Evolutionary conservation across 2,329 filamentous ascomycete genomes (phyloP).

Genomic region (Fusarium nelsonii): DNA sequence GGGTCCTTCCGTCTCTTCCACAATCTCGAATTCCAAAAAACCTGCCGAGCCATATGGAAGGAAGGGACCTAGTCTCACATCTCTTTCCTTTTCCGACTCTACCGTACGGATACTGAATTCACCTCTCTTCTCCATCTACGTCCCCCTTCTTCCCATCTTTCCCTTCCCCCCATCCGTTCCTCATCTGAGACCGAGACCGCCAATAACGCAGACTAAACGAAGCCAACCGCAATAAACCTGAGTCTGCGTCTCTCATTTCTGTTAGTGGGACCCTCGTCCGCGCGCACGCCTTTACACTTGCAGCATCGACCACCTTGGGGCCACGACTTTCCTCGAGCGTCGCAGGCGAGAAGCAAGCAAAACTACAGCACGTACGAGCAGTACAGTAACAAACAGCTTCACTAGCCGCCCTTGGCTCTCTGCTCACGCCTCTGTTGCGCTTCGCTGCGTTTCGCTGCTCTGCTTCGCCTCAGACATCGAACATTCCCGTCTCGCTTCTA

Average conservation of each 20-base stretch:
- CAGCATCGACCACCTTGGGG: slow-evolving; percentile 39
- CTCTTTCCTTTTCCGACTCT: slow-evolving; percentile 3
- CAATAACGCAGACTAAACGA: slow-evolving; percentile 25
- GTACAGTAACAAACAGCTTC: slow-evolving; percentile 20
- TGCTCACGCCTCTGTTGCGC: slow-evolving; percentile 16
- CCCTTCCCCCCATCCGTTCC: slow-evolving; percentile 22
- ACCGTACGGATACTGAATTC: background rate
- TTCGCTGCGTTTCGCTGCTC: background rate
- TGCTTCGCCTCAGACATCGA: slow-evolving; percentile 28
- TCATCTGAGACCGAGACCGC: slow-evolving; percentile 29
- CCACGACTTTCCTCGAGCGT: slow-evolving; percentile 35
- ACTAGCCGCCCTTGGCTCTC: slow-evolving; percentile 35
- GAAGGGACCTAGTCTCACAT: slow-evolving; percentile 1
- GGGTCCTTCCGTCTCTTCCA: slow-evolving; percentile 37
- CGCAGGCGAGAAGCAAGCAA: slow-evolving; percentile 21
- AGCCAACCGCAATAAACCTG: slow-evolving; percentile 2
- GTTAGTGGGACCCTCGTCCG: slow-evolving; percentile 22
- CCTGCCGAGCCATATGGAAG: background rate
- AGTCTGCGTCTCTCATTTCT: slow-evolving; percentile 3
- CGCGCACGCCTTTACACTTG: slow-evolving; percentile 12
- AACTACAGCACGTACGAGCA: background rate
- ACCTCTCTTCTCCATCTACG: slow-evolving; percentile 1
- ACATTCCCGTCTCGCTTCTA: slow-evolving; percentile 26
- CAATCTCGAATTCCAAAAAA: slow-evolving; percentile 22
- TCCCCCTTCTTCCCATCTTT: slow-evolving; percentile 1